Evolutionary conservation across 2,329 filamentous ascomycete species (phyloP).

Genomic region (Pestalotiopsis fici): DNA sequence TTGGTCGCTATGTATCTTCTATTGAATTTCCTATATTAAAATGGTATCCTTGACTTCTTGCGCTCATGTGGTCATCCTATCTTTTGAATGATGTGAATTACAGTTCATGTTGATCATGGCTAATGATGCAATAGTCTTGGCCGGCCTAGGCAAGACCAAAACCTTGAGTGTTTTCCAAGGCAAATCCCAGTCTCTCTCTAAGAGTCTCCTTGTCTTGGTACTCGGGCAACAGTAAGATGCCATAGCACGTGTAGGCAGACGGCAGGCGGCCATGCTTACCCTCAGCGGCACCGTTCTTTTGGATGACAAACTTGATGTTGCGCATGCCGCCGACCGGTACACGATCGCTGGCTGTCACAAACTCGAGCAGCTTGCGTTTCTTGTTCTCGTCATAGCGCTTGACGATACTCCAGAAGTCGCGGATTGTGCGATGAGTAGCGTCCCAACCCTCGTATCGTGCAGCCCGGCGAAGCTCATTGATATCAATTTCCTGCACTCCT

Average conservation of each 20-base stretch:
- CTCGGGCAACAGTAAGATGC: constrained; percentile 81
- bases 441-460: constrained; percentile 84
- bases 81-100: background rate
- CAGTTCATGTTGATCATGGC: background rate
- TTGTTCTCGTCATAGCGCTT: constrained; percentile 66
- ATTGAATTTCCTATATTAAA: background rate
- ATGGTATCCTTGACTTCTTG: background rate
- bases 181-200: constrained; percentile 75
- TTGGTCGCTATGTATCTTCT: background rate
- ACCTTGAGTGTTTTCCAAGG: constrained; percentile 83
- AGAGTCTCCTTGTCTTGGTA: constrained; percentile 74
- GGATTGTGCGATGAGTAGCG: constrained; percentile 66
- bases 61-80: background rate
- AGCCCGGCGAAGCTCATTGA: constrained; percentile 69
- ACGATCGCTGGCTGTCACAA: constrained; percentile 90
- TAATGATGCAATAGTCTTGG: background rate
- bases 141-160: constrained; percentile 75
- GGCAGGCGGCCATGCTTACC: constrained; percentile 64
- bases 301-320: constrained; percentile 81
- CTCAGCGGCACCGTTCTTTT: constrained; percentile 70
- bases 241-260: constrained; percentile 91
- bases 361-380: constrained; percentile 80
- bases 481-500: constrained; percentile 79
- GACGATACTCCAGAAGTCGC: constrained; percentile 84
- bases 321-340: constrained; percentile 84